A percentile compares a stretch with the other conserved stretches of the same genome.
phyloP scores from a whole-genome alignment of 129 eudicot genomes.

The Centaurea solstitialis region DNA sequence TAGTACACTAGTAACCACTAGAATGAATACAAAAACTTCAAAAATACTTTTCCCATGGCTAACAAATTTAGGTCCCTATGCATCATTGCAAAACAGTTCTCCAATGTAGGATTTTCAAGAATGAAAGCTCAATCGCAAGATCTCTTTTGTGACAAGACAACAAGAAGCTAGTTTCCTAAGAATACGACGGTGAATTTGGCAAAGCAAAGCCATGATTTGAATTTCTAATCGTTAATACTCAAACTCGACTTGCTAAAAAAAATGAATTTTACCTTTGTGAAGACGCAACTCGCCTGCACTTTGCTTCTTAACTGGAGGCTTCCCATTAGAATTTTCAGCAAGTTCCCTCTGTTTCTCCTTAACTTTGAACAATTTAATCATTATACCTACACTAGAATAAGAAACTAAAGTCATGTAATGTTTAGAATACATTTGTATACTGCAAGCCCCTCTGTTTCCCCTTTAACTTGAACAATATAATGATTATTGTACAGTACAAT shows the following conservation, averaged over 20 bases:
- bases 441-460: neutral
- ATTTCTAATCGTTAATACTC: neutral
- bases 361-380: constrained; percentile 85
- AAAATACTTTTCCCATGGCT: neutral
- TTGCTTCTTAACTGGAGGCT: constrained; percentile 81
- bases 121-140: neutral
- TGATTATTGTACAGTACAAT: constrained; percentile 29
- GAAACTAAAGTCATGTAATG: neutral
- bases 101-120: neutral
- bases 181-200: neutral
- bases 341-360: constrained; percentile 80
- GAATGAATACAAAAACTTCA: neutral
- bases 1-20: neutral
- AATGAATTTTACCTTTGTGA: constrained; percentile 61
- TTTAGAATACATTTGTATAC: neutral
- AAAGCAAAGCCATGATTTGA: neutral
- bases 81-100: neutral
- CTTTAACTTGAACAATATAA: constrained; percentile 57
- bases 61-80: neutral
- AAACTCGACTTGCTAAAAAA: neutral
- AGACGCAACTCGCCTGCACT: constrained; percentile 93
- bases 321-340: constrained; percentile 85
- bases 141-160: neutral
- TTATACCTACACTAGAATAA: constrained; percentile 30
- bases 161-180: neutral